Percentiles rank a stretch among this genome's conserved stretches.
phyloP scores from a whole-genome alignment of 495 filamentous ascomycete species.

The Daldinia caldariorum region DNA sequence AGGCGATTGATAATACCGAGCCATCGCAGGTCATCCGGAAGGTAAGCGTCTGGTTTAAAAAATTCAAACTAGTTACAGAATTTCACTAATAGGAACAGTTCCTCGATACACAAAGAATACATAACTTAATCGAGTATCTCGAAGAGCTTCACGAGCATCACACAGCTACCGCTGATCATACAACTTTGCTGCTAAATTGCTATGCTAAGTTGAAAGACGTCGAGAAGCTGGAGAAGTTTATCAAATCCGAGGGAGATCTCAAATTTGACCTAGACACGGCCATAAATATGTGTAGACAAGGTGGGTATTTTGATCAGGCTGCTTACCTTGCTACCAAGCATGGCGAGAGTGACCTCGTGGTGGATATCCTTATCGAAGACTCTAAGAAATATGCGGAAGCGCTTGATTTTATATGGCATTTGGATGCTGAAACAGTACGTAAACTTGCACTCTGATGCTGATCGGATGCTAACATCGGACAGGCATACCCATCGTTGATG shows the following conservation, averaged over 20 bases:
- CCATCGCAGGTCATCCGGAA: conserved; percentile 95
- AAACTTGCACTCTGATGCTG: not conserved
- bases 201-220: conserved; percentile 98
- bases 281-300: conserved; percentile 97
- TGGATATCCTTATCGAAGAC: conserved; percentile 95
- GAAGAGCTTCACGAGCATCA: conserved; percentile 96
- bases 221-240: conserved; percentile 92
- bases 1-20: conserved; percentile 93
- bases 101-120: conserved; percentile 93
- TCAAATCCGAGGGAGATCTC: conserved; percentile 91
- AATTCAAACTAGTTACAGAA: no score
- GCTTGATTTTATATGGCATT: conserved; percentile 86
- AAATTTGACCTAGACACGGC: conserved; percentile 98
- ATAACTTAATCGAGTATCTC: conserved; percentile 96
- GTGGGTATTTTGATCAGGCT: conserved; percentile 96
- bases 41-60: conserved; percentile 52
- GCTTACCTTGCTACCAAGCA: conserved; percentile 95
- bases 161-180: conserved; percentile 94
- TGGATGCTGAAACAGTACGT: conserved; percentile 83
- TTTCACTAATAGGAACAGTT: conserved; percentile 64
- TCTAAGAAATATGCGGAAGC: conserved; percentile 88
- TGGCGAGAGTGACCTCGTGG: conserved; percentile 90
- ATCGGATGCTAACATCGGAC: conserved; percentile 43
- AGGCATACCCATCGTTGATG: conserved; percentile 92
- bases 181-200: conserved; percentile 92